Conservation (phyloP, 2,329 filamentous ascomycete species). For the Parasarocladium wereldwijsianum region DNA sequence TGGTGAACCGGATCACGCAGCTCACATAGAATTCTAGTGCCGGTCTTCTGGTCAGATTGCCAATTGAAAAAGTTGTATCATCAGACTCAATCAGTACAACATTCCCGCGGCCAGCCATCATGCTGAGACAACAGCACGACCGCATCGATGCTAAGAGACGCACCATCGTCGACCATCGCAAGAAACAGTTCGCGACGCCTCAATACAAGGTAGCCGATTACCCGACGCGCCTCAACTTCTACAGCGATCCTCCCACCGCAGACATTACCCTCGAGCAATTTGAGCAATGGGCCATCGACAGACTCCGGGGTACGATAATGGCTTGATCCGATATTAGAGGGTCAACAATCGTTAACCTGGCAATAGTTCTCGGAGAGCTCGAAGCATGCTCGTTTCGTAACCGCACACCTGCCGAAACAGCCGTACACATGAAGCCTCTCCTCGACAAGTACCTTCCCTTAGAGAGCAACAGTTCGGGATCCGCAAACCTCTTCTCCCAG, state of each 20-base stretch:
- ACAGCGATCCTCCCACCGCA: slow-evolving; percentile 71
- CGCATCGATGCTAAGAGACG: slow-evolving; percentile 58
- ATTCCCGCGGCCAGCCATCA: slow-evolving; percentile 17
- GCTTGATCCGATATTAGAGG: background rate
- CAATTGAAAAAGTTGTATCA: no score
- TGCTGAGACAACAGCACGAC: slow-evolving; percentile 36
- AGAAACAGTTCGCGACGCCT: slow-evolving; percentile 71
- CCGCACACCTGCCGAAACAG: slow-evolving; percentile 68
- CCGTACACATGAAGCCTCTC: slow-evolving; percentile 68
- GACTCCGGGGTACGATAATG: slow-evolving; percentile 54
- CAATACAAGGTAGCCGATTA: slow-evolving; percentile 68
- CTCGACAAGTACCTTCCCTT: slow-evolving; percentile 79
- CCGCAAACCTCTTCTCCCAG: slow-evolving; percentile 48
- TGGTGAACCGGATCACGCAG: no score
- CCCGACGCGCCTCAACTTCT: slow-evolving; percentile 81
- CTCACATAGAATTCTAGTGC: no score
- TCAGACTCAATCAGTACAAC: no score
- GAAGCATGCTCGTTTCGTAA: slow-evolving; percentile 96
- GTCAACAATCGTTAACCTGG: background rate
- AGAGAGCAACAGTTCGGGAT: slow-evolving; percentile 54
- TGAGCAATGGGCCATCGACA: slow-evolving; percentile 95
- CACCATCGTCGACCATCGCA: slow-evolving; percentile 62
- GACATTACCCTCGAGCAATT: slow-evolving; percentile 96
- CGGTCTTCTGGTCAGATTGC: no score
- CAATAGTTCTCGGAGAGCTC: slow-evolving; percentile 64